A percentile compares a stretch with the other conserved stretches of the same genome.
Evolutionary conservation across 179 eudicot genomes (phyloP).

Genomic region (Nepenthes alata): DNA sequence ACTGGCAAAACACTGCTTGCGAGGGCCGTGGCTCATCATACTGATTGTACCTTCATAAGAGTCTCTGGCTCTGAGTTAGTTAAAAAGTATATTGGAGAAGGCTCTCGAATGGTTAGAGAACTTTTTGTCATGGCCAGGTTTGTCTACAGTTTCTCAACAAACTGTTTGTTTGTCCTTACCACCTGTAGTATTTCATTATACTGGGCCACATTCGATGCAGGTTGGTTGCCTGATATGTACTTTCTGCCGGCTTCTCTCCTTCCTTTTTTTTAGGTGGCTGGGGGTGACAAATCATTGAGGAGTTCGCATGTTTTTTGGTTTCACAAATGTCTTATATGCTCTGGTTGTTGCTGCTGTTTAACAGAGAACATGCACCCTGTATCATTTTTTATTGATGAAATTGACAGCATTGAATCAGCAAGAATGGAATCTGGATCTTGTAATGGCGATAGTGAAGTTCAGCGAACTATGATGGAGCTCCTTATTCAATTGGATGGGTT

Average conservation of each 20-base stretch:
- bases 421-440: constrained; percentile 87
- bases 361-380: constrained; percentile 87
- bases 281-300: no score
- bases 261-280: not conserved
- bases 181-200: not conserved
- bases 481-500: constrained; percentile 89
- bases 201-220: not conserved
- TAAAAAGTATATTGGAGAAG: constrained; percentile 90
- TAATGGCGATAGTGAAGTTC: constrained; percentile 91
- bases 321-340: not conserved
- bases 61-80: constrained; percentile 85
- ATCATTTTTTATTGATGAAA: constrained; percentile 96
- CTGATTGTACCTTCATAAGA: constrained; percentile 78
- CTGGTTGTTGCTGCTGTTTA: not conserved
- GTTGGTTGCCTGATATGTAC: not conserved
- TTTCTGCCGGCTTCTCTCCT: not conserved
- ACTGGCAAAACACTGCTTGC: constrained; percentile 84
- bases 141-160: constrained; percentile 8
- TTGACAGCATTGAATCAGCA: constrained; percentile 83
- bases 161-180: not conserved
- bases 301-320: not conserved
- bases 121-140: constrained; percentile 95
- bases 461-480: constrained; percentile 87
- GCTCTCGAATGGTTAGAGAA: constrained; percentile 89
- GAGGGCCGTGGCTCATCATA: constrained; percentile 87